Conservation (phyloP, 768 basidiomycete species). For the Astraeus odoratus region DNA sequence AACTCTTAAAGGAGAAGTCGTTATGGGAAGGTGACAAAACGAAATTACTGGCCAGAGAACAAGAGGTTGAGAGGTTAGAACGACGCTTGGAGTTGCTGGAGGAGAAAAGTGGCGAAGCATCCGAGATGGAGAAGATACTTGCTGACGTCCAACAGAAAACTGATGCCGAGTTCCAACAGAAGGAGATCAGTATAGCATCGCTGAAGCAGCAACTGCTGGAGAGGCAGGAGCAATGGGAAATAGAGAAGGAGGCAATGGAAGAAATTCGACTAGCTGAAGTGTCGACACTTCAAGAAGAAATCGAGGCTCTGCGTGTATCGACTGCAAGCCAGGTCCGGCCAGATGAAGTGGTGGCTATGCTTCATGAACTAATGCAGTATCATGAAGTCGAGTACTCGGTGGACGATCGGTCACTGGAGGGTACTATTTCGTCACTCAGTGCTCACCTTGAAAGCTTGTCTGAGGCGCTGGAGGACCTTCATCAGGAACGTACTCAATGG, state of each 20-base stretch:
- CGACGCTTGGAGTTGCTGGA: slow-evolving; percentile 38
- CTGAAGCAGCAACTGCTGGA: slow-evolving; percentile 35
- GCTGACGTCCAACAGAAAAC: slow-evolving; percentile 28
- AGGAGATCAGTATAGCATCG: slow-evolving; percentile 32
- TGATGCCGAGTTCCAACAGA: slow-evolving; percentile 34
- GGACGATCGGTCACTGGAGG: slow-evolving; percentile 43
- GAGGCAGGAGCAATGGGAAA: slow-evolving; percentile 45
- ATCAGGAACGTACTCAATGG: slow-evolving; percentile 41
- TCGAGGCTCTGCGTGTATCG: slow-evolving; percentile 36
- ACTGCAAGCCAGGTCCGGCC: slow-evolving; percentile 41
- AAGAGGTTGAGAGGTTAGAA: slow-evolving; percentile 33
- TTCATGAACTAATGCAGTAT: slow-evolving; percentile 47
- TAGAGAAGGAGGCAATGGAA: slow-evolving; percentile 42
- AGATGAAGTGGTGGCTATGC: slow-evolving; percentile 38
- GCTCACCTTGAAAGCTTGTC: slow-evolving; percentile 47
- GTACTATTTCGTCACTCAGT: slow-evolving; percentile 41
- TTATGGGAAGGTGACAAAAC: slow-evolving; percentile 45
- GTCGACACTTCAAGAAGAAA: slow-evolving; percentile 39
- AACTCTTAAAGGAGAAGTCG: slow-evolving; percentile 41
- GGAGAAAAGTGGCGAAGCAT: slow-evolving; percentile 33
- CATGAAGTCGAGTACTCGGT: slow-evolving; percentile 49
- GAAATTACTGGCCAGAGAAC: slow-evolving; percentile 30
- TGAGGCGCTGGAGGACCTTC: slow-evolving; percentile 35
- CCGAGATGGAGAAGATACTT: slow-evolving; percentile 35
- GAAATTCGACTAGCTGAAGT: slow-evolving; percentile 44